Percentiles rank a stretch among this genome's conserved stretches.
Evolutionary conservation across 2,329 filamentous ascomycete species (phyloP).

Genomic region (Myriangium duriaei): DNA sequence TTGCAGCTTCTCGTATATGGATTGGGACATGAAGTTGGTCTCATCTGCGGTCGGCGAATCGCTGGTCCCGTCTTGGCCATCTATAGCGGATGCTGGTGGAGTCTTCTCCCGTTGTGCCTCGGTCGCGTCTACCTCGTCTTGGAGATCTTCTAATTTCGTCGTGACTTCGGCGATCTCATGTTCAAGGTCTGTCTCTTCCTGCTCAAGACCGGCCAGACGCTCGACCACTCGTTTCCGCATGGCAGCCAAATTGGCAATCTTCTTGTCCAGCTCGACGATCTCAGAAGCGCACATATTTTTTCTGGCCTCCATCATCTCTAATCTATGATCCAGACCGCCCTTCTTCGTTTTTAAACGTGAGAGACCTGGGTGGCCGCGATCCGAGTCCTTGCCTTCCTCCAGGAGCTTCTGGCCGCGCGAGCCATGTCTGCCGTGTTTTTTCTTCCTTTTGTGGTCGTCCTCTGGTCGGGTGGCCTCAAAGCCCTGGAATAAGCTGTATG

Average conservation of each 20-base stretch:
- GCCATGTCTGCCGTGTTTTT: constrained; percentile 52
- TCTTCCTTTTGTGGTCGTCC: constrained; percentile 48
- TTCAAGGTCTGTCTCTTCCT: constrained; percentile 81
- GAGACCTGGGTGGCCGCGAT: constrained; percentile 53
- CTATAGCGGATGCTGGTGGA: constrained; percentile 15
- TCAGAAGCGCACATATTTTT: constrained; percentile 98
- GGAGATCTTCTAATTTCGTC: constrained; percentile 49
- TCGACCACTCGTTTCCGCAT: constrained; percentile 91
- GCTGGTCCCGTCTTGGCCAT: constrained; percentile 15
- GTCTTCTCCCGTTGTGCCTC: constrained; percentile 33
- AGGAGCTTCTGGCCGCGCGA: constrained; percentile 68
- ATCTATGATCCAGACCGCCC: constrained; percentile 63
- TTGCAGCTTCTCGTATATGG: constrained; percentile 87
- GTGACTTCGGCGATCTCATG: constrained; percentile 59
- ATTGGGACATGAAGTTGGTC: constrained; percentile 86
- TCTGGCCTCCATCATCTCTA: constrained; percentile 82
- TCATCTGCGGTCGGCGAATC: constrained; percentile 32
- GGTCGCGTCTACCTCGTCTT: constrained; percentile 44
- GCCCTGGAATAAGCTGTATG: constrained; percentile 90
- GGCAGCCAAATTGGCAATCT: constrained; percentile 81
- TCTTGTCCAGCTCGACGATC: constrained; percentile 92
- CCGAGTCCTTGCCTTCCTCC: constrained; percentile 45
- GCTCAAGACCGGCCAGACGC: constrained; percentile 70
- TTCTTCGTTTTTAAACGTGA: constrained; percentile 69
- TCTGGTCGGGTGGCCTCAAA: constrained; percentile 86